Percentiles rank a stretch among this genome's conserved stretches.
These are phyloP conservation scores for Fragilaria radians DNA, from an alignment of 108 stramenopile species.

Conservation along the genomic window DNA sequence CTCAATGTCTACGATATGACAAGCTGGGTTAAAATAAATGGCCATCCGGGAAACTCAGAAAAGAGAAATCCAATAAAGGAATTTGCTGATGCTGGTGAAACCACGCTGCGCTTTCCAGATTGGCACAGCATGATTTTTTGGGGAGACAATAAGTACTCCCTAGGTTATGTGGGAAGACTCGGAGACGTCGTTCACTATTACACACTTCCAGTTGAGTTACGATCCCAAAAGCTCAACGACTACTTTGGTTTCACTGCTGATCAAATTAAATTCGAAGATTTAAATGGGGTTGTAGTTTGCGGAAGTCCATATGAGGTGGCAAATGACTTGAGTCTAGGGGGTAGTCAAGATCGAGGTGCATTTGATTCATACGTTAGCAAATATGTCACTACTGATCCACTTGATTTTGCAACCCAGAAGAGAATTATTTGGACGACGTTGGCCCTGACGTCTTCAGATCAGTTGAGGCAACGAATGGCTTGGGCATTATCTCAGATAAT, in stretches of 20 bases:
- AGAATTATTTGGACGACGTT: slow-evolving; percentile 25
- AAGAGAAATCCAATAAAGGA: slow-evolving; percentile 15
- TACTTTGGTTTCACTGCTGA: slow-evolving; percentile 13
- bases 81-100: slow-evolving; percentile 22
- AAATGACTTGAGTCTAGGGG: slow-evolving; percentile 35
- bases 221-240: slow-evolving; percentile 15
- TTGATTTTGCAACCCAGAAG: not conserved
- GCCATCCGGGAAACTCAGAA: not conserved
- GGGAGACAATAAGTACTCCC: slow-evolving; percentile 13
- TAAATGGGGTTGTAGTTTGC: slow-evolving; percentile 28
- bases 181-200: slow-evolving; percentile 13
- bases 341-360: slow-evolving; percentile 13
- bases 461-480: slow-evolving; percentile 73
- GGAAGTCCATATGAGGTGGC: slow-evolving; percentile 49
- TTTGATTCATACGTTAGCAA: slow-evolving; percentile 1
- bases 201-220: slow-evolving; percentile 18
- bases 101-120: slow-evolving; percentile 9
- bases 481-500: slow-evolving; percentile 67
- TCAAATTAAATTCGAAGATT: not conserved
- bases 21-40: not conserved
- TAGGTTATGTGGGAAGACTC: slow-evolving; percentile 22
- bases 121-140: slow-evolving; percentile 29
- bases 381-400: not conserved
- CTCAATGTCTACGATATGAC: slow-evolving; percentile 3
- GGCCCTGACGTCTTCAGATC: slow-evolving; percentile 32